Base-by-base conservation (phyloP, 2,329 filamentous ascomycete species). In the Pestalotiopsis sp. region DNA sequence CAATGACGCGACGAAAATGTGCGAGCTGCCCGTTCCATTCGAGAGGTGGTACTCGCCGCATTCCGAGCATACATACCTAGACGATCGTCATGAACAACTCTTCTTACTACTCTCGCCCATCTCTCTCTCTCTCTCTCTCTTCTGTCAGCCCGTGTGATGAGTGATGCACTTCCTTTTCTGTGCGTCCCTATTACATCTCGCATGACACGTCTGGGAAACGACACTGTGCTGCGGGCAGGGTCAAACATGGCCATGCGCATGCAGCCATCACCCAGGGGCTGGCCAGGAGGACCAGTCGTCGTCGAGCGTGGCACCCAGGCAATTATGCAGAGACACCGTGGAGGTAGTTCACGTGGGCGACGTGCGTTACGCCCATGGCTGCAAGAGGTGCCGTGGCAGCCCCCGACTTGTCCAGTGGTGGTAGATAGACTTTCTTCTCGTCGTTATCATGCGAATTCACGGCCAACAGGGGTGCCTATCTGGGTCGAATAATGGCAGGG, bases 261-360 rank as follows among this genome's bases (percentile, higher is more conserved):
- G 66, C 59, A 67, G 20, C 36, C 58, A 63, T 63, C 52, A 64
- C 23, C 41, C 45, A 52, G 31, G 41, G 59, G 45, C 57, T 67
- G 52, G 25, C 7, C 9, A 36, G n/a, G 27, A 20, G 12, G 31
- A 36, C 64, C 49, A 66, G 36, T 67, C 25, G 38, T 45, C 27
- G 23, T 31, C 25, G 20, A 36, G 58, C 23, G 31, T 63, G 66
- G 57, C 17, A 62, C 38, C 31, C 36, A 38, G 27, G 36, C 57
- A 20, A 63, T 67, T 25, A 67, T 67, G 66, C 66, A 67, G 66
- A 62, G 27, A 61, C 57, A 52, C 66, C 66, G 62, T 52, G 66
- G 58, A 62, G 57, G 27, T 63, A 36, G 66, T 67, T 67, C 66
- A 67, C 57, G 66, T 67, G 66, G 66, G 58, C 38, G 25, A 61